Percentiles rank a stretch among this genome's conserved stretches.
These are phyloP conservation scores for Ensete glaucum DNA, from an alignment of 176 grass and related monocot species.

Conservation along the genomic window DNA sequence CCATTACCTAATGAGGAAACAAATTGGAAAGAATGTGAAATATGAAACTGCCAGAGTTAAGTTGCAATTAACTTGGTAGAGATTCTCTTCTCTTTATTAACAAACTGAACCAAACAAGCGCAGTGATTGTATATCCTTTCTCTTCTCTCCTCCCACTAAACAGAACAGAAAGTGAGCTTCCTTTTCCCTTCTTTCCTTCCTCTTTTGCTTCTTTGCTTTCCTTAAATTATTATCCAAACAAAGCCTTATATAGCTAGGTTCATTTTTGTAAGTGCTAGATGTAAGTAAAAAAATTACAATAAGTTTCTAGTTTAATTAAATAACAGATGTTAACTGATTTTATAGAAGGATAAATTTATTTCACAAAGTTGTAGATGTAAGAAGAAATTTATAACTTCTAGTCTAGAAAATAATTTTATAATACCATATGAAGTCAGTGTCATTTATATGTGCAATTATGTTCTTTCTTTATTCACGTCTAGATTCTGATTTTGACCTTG, in stretches of 20 bases:
- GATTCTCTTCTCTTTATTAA: not conserved
- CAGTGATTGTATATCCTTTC: not conserved
- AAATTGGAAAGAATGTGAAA: not conserved
- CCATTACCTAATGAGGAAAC: not conserved
- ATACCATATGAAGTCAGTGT: no score
- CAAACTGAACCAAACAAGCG: not conserved
- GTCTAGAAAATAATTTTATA: no score
- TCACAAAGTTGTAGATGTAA: no score
- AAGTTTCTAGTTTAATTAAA: not conserved
- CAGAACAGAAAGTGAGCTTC: not conserved
- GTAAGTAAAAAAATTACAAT: not conserved
- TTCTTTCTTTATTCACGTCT: not conserved
- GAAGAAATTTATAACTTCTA: no score
- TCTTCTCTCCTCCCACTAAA: not conserved
- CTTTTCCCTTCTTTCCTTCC: no score
- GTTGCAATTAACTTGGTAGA: not conserved
- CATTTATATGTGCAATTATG: not conserved
- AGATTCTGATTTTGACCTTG: conserved; percentile 3
- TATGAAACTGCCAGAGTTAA: not conserved
- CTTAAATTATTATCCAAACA: no score
- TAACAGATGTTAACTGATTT: no score
- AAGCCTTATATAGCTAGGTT: not conserved
- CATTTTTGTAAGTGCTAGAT: not conserved
- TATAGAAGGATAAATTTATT: no score
- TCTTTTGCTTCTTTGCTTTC: no score